Evolutionary conservation across 2,329 filamentous ascomycete genomes (phyloP), one percentile per base, ranked within the genome.

Genomic region (Monilinia vaccinii-corymbosi): DNA sequence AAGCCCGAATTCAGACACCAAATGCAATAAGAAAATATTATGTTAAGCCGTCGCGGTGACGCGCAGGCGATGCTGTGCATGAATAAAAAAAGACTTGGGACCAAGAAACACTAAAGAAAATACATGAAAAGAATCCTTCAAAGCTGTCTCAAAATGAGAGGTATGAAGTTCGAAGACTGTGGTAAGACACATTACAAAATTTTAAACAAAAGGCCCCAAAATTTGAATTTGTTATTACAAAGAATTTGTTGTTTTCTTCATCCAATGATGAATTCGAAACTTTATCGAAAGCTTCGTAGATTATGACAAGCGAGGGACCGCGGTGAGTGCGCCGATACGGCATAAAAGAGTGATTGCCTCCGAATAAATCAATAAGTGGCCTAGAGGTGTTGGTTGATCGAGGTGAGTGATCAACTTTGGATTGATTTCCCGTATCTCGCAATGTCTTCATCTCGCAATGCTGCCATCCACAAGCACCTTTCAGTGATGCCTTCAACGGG

Each of bases 401-500:
- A 44, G n/a, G 18, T 32, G n/a, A 21, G 9, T 31, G 21, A 63
- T 70, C 62, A 71, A 61, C 61, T 60, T 60, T 72, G 66, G 32
- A 72, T 71, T 44, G 64, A 62, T 58, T 67, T 68, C 34, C 68
- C 70, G 56, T 70, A 69, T 62, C 74, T 76, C 60, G 81, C 75
- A 68, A 94, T 91, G 68, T 92, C 88, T n/a, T 85, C 83, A 65
- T 93, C 89, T 58, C 76, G 82, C 58, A 94, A 72, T 11, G 89
- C 88, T 50, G 87, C 86, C 75, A 94, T 85, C 89, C 90, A 94
- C n/a, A 94, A 78, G 71, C 89, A 94, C 64, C 88, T 81, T 73
- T 90, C 88, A 5, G 89, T 86, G 55, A 91, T 82, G 56, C 88
- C 87, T 63, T 90, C 87, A 42, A 92, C 83, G 1, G 88, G 85